Conservation (phyloP, 2,329 filamentous ascomycete species). For the Diaporthe caulivora region DNA sequence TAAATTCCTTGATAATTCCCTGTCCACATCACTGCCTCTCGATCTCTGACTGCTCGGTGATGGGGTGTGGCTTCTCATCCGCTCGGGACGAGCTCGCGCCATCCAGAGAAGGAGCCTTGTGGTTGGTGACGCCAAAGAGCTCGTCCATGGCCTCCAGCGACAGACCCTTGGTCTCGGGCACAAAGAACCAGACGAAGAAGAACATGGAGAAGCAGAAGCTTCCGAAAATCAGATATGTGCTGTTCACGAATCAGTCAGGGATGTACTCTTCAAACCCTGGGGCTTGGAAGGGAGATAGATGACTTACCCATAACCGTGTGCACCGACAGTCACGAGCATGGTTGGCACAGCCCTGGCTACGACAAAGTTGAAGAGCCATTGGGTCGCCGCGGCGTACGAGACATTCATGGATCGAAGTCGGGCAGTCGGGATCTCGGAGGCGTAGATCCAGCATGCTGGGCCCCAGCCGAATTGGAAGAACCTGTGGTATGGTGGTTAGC, state of each 20-base stretch:
- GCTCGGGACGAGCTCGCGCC: neutral
- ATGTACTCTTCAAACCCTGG: neutral
- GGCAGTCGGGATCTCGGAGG: conserved; percentile 72
- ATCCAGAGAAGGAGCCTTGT: conserved; percentile 16
- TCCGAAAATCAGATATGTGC: conserved; percentile 74
- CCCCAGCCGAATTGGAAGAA: conserved; percentile 75
- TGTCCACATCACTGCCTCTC: neutral
- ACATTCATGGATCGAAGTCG: conserved; percentile 71
- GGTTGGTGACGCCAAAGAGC: conserved; percentile 46
- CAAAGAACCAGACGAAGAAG: conserved; percentile 72
- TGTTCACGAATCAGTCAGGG: conserved; percentile 31
- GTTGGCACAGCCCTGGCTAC: conserved; percentile 70
- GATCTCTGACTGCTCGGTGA: conserved; percentile 26
- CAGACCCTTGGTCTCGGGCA: conserved; percentile 72
- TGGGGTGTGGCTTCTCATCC: conserved; percentile 5
- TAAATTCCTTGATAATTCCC: neutral
- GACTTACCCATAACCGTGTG: conserved; percentile 52
- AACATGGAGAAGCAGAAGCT: conserved; percentile 74
- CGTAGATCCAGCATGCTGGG: conserved; percentile 73
- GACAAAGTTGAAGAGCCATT: conserved; percentile 75
- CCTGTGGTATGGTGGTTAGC: neutral
- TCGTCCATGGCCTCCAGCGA: conserved; percentile 47
- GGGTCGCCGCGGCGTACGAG: conserved; percentile 70
- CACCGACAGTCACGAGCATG: conserved; percentile 63
- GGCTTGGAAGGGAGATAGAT: too few relatives aligned